Conservation (phyloP, 1,284 basidiomycete species). For the Puccinia novopanici region DNA sequence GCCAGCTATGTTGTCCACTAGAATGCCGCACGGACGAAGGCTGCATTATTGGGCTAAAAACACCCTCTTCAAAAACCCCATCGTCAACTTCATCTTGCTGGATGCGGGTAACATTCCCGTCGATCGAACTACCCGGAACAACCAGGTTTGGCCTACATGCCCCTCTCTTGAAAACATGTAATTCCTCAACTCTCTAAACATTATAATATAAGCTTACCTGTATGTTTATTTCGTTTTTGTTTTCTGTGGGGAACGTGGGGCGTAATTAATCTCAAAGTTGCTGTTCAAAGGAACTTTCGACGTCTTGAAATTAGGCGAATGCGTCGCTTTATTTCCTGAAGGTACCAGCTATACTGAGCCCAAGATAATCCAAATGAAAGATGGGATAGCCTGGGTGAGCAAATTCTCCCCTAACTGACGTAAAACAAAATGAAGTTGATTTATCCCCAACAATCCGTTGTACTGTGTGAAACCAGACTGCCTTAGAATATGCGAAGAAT, state of each 20-base stretch:
- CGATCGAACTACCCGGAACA: constrained; percentile 44
- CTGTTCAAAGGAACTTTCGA: constrained; percentile 50
- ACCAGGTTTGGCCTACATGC: constrained; percentile 19
- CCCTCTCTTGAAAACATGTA: too few relatives aligned
- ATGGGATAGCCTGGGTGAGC: constrained; percentile 48
- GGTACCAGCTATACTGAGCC: constrained; percentile 47
- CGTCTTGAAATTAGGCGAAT: constrained; percentile 50
- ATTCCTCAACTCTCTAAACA: too few relatives aligned
- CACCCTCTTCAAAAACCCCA: constrained; percentile 48
- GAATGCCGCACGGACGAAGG: constrained; percentile 35
- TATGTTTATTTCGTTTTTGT: neutral
- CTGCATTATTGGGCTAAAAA: constrained; percentile 51
- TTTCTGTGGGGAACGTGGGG: neutral
- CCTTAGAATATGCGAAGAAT: constrained; percentile 50
- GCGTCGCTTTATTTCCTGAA: constrained; percentile 46
- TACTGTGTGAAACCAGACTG: constrained; percentile 5
- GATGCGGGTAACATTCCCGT: constrained; percentile 50
- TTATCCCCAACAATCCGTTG: neutral
- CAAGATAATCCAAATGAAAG: constrained; percentile 42
- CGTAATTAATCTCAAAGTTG: constrained; percentile 16
- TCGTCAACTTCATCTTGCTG: constrained; percentile 35
- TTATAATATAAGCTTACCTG: neutral
- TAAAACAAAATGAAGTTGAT: neutral
- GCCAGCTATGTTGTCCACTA: constrained; percentile 36
- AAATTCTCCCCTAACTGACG: neutral